These are phyloP conservation scores for Phytopythium vexans DNA, from an alignment of 352 stramenopile species.

Conservation along the genomic window DNA sequence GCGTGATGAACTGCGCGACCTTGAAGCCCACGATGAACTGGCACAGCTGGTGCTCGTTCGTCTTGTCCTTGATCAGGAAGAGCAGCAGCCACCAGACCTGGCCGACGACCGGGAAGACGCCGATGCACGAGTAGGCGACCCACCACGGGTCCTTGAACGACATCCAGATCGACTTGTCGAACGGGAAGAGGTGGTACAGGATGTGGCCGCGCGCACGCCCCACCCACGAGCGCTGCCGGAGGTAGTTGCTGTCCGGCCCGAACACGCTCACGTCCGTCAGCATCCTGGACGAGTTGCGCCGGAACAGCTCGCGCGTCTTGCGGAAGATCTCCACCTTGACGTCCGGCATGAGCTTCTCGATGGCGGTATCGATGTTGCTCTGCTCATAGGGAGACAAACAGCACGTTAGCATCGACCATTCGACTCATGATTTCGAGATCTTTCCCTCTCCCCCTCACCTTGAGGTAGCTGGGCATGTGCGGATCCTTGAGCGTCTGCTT, in stretches of 20 bases:
- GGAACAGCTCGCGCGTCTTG: conserved; percentile 79
- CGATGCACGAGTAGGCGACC: conserved; percentile 70
- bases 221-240: conserved; percentile 29
- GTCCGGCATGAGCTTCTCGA: conserved; percentile 87
- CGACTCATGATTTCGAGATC: neutral
- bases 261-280: neutral
- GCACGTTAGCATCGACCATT: neutral
- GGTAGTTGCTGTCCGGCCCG: neutral
- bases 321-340: conserved; percentile 88
- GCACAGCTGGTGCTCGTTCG: conserved; percentile 90
- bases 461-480: conserved; percentile 81
- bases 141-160: conserved; percentile 83
- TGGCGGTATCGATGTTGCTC: conserved; percentile 79
- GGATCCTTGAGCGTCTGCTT: conserved; percentile 80
- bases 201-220: conserved; percentile 64
- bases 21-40: conserved; percentile 92
- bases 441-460: conserved; percentile 22
- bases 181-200: conserved; percentile 86
- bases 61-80: conserved; percentile 90
- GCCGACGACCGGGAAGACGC: conserved; percentile 79
- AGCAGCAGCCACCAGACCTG: conserved; percentile 90
- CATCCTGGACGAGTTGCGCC: conserved; percentile 16
- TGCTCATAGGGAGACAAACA: conserved; percentile 7
- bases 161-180: conserved; percentile 87
- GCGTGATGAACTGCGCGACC: conserved; percentile 86